Evolutionary conservation across 768 basidiomycete genomes (phyloP).

Genomic region (Macrocybe gigantea): DNA sequence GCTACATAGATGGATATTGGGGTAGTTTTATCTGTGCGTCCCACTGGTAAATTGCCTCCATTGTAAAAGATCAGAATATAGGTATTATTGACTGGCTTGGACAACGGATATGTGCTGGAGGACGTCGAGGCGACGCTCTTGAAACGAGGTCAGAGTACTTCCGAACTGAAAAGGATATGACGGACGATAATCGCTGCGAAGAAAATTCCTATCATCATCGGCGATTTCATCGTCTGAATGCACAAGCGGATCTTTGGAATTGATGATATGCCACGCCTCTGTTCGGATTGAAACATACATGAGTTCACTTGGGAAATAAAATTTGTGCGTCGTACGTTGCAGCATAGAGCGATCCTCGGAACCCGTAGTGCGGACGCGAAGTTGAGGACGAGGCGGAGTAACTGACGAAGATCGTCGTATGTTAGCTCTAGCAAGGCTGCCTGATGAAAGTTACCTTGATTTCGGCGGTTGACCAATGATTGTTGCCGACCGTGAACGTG

Average conservation of each 20-base stretch:
- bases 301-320: slow-evolving; percentile 5
- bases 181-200: slow-evolving; percentile 61
- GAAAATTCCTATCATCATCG: slow-evolving; percentile 49
- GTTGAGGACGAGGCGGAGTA: slow-evolving; percentile 12
- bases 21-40: neutral
- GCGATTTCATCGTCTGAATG: slow-evolving; percentile 68
- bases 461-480: slow-evolving; percentile 17
- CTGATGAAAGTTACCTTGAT: slow-evolving; percentile 12
- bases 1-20: neutral
- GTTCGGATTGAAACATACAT: slow-evolving; percentile 9
- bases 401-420: slow-evolving; percentile 2
- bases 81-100: no score
- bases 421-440: no score
- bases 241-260: slow-evolving; percentile 55
- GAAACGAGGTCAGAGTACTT: slow-evolving; percentile 2
- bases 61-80: no score
- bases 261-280: slow-evolving; percentile 74
- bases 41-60: neutral
- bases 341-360: slow-evolving; percentile 25
- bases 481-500: slow-evolving; percentile 39
- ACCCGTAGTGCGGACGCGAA: slow-evolving; percentile 16
- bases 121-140: slow-evolving; percentile 1
- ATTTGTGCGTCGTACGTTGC: slow-evolving; percentile 29
- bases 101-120: neutral
- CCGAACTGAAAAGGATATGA: neutral